Base-by-base conservation (phyloP, 2,329 filamentous ascomycete species). In the Immersiporthe knoxdaviesiana region DNA sequence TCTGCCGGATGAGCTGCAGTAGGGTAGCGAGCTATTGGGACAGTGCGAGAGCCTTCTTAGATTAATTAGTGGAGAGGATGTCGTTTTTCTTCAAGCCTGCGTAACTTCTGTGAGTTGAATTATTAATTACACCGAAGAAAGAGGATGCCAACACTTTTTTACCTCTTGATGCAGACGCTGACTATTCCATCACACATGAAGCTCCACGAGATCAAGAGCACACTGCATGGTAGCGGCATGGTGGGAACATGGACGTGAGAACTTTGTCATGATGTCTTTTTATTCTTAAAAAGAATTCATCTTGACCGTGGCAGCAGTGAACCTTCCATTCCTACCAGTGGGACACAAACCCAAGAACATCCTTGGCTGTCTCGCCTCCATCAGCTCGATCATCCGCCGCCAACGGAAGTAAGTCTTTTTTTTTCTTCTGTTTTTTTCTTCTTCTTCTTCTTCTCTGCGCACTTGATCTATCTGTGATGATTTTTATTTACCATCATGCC, bases 21-120 rank as follows among this genome's bases (percentile, higher is more conserved):
- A n/a, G 4, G 10, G 24, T 8, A 4, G 35, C 39, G n/a, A 61
- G 4, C 14, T 61, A 18, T 18, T 24, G 32, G 59, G 44, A 44
- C 35, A 39, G 32, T 61, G 59, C n/a, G 59, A 61, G n/a, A 41
- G n/a, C 27, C 39, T 61, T 14, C 44, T 39, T 16, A 30, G 6
- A 14, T 61, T 61, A 14, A 14, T 61, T 61, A 16, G 59, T 44
- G n/a, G 59, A 61, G 59, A 37, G 59, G 16, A 12, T 61, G 59
- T 37, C n/a, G n/a, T n/a, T 41, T 18, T 61, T 44, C 18, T 61
- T 61, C 37, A 27, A 37, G 35, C 59, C 59, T n/a, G 59, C 59
- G 24, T n/a, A 16, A 4, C 24, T 39, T 16, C 35, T 61, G 59
- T 61, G 3, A 61, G 59, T n/a, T n/a, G n/a, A n/a, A n/a, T n/a